Evolutionary conservation across 2,329 filamentous ascomycete species (phyloP), one percentile per base, ranked within the genome.

Genomic region (Claviceps citrina): DNA sequence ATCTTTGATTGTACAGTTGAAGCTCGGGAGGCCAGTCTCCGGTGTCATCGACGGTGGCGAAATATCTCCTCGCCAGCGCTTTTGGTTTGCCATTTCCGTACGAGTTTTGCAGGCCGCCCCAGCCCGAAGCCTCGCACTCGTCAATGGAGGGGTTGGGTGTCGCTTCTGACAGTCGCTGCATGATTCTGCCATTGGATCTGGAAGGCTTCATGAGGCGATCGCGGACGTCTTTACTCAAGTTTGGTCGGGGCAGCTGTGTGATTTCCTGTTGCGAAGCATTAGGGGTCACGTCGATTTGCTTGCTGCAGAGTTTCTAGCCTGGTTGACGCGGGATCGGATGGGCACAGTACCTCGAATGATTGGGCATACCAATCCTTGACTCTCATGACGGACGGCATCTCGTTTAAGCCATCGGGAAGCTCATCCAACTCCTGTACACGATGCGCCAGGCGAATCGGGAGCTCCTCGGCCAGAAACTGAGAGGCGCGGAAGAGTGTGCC

Each of bases 331-430:
- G 7, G 7, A 28, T 12, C 26, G 16, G 16, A 39, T 25, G 8
- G 9, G 15, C n/a, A 24, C 19, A 33, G 19, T 73, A 94, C 87
- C 77, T 98, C 91, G 56, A 98, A 98, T 38, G 91, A 98, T 66
- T 98, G 91, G 47, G 89, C 91, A 61, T 98, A 98, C 91, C 91
- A 98, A 56, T 96, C 87, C 59, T 87, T 82, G 50, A 98, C 91
- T 55, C 81, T 85, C 59, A 81, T 79, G 50, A 98, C 94, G 9
- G 91, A 96, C 30, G 87, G 84, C 91, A 98, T 96, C 51, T 96
- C 87, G 59, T 85, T 94, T 46, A 98, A 74, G 41, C 91, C 91
- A 71, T 98, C 91, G 27, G 91, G 91, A 2, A 98, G 70, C 54
- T 85, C 83, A 46, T 82, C 78, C 43, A 98, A 76, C 66, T 98